These are phyloP conservation scores for Aspergillus carlsbadensis DNA, from an alignment of 495 filamentous ascomycete species.

Conservation along the genomic window DNA sequence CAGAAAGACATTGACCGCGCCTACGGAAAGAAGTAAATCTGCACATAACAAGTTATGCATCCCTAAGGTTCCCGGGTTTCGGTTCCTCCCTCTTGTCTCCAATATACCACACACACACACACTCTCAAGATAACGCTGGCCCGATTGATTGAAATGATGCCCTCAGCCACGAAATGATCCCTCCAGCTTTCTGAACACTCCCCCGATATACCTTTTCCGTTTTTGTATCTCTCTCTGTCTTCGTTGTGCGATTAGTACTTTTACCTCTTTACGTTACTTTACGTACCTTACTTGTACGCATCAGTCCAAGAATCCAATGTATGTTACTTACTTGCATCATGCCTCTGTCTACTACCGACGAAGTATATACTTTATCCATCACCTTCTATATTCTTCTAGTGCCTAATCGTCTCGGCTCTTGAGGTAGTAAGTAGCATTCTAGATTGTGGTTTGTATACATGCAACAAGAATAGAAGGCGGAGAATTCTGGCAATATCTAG, in stretches of 20 bases:
- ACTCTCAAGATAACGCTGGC: background rate
- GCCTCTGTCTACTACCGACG: conserved; percentile 4
- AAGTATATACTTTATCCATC: too few relatives aligned
- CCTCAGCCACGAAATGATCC: background rate
- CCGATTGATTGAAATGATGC: background rate
- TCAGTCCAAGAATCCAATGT: background rate
- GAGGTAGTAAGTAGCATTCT: too few relatives aligned
- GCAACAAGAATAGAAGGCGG: background rate
- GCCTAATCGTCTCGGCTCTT: background rate
- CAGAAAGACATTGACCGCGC: conserved; percentile 47
- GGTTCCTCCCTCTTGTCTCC: background rate
- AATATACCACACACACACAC: background rate
- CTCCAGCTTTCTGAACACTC: background rate
- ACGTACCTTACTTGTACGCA: too few relatives aligned
- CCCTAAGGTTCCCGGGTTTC: too few relatives aligned
- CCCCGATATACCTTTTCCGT: conserved; percentile 11
- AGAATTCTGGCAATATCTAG: background rate
- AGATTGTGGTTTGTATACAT: background rate
- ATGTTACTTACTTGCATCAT: background rate
- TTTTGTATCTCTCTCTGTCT: background rate
- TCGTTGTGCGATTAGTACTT: background rate
- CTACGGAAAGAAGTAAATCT: conserved; percentile 46
- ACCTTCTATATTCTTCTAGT: background rate
- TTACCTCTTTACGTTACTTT: background rate
- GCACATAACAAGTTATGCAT: too few relatives aligned